Base-by-base conservation (phyloP, 2,329 filamentous ascomycete species). In the Fonsecaea pugnacius region DNA sequence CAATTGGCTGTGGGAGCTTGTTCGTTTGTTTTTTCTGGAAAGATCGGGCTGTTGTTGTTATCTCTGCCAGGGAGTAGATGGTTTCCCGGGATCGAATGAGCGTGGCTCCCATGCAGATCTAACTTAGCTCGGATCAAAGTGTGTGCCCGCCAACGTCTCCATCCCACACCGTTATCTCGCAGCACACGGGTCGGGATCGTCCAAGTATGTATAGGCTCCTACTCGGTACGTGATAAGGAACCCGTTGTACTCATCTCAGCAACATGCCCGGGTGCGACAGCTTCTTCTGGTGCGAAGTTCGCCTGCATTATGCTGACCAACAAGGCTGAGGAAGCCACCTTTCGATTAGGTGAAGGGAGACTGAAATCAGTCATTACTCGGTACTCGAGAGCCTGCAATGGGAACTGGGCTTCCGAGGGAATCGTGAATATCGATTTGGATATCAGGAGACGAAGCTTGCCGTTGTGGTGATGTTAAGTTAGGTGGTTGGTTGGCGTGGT, bases 1-100 rank as follows among this genome's bases (percentile, higher is more conserved):
- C 57, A 58, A 58, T 58, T 33, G 55, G 55, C 27, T 30, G 33
- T 32, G 43, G 21, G 7, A 48, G 43, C 43, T 12, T 18, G 43
- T 18, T 48, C 40, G 8, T 21, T 3, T 40, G 12, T 40, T 16
- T n/a, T 16, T 40, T 40, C 36, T 40, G 36, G 40, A 18, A 16
- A 46, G 40, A 48, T 48, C 43, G 43, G 43, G 43, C 10, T 12
- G 43, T 48, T 27, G 10, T 48, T 48, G 43, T 48, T 48, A 48
- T 48, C 43, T 48, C 21, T 48, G 40, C 16, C 43, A 48, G 12
- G 18, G 16, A 3, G 43, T 48, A 12, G 40, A 46, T 30, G 27
- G 27, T 30, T 30, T 30, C 27, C 7, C 9, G 18, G 40, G 43
- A 18, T 24, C 43, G 21, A 12, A 24, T 12, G 43, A 27, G 21